These are phyloP conservation scores for Rhodomyrtus tomentosa DNA, from an alignment of 345 rosid genomes.

Conservation along the genomic window DNA sequence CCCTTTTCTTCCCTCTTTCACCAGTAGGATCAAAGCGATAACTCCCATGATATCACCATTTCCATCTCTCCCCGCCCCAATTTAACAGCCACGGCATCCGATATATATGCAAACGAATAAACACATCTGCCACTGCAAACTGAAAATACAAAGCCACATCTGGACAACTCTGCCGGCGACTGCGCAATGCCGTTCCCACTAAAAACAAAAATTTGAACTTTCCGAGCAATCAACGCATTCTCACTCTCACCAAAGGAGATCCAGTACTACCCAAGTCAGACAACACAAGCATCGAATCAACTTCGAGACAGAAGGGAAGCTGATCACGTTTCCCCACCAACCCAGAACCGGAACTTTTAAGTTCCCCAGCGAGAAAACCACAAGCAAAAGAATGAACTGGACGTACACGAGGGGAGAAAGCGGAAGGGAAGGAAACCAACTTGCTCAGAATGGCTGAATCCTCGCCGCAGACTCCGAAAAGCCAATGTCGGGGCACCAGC, in stretches of 20 bases:
- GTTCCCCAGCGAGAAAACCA: background rate
- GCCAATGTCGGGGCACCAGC: background rate
- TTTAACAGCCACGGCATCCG: background rate
- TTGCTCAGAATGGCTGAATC: no score
- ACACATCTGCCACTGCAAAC: background rate
- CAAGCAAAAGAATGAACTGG: background rate
- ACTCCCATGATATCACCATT: background rate
- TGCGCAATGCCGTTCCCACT: no score
- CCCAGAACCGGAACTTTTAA: background rate
- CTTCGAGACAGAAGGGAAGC: background rate
- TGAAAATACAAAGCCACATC: background rate
- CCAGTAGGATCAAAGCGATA: background rate
- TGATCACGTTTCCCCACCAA: background rate
- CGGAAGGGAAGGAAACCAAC: background rate
- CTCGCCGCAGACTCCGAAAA: background rate
- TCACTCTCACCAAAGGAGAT: background rate
- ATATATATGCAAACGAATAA: background rate
- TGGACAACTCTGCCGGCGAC: background rate
- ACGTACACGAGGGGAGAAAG: background rate
- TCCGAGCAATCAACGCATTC: background rate
- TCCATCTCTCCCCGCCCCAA: background rate
- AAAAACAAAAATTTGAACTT: background rate
- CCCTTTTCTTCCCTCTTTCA: background rate
- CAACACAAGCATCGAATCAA: background rate
- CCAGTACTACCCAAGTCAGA: background rate